Conservation (phyloP, 1,284 basidiomycete genomes). For the Ustilago vetiveriae region DNA sequence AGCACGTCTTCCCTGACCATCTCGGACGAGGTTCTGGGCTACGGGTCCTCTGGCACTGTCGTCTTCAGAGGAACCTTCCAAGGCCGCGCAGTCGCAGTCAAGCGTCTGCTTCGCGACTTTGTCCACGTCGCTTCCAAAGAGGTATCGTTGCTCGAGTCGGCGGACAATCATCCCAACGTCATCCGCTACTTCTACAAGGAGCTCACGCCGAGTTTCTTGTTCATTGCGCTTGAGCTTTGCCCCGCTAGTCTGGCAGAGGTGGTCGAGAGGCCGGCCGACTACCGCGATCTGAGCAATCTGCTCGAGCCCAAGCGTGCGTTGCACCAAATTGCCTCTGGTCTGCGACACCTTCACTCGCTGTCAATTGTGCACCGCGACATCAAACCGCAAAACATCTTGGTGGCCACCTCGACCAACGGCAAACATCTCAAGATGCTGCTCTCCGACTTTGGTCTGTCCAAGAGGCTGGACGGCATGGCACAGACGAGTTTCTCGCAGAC, state of each 20-base stretch:
- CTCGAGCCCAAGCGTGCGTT: constrained; percentile 83
- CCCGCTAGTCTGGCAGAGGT: constrained; percentile 93
- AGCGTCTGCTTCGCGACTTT: constrained; percentile 92
- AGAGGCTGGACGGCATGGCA: constrained; percentile 61
- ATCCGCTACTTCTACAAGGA: constrained; percentile 98
- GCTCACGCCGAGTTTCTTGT: constrained; percentile 79
- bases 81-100: constrained; percentile 94
- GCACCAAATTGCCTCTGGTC: constrained; percentile 84
- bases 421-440: constrained; percentile 63
- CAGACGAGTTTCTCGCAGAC: constrained; percentile 65
- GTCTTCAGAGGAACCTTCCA: constrained; percentile 93
- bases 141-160: constrained; percentile 88
- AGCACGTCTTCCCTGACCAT: constrained; percentile 52
- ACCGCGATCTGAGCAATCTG: constrained; percentile 50
- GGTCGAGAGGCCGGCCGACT: constrained; percentile 73
- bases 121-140: constrained; percentile 93
- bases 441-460: constrained; percentile 66
- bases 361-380: constrained; percentile 98
- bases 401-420: constrained; percentile 68
- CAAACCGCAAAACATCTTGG: constrained; percentile 96
- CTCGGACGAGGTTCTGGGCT: constrained; percentile 70
- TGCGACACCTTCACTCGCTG: constrained; percentile 89
- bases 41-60: constrained; percentile 95
- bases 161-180: constrained; percentile 96
- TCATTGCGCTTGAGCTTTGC: constrained; percentile 96